phyloP scores from a whole-genome alignment of 2,329 filamentous ascomycete species.

The Acrodontium crateriforme region DNA sequence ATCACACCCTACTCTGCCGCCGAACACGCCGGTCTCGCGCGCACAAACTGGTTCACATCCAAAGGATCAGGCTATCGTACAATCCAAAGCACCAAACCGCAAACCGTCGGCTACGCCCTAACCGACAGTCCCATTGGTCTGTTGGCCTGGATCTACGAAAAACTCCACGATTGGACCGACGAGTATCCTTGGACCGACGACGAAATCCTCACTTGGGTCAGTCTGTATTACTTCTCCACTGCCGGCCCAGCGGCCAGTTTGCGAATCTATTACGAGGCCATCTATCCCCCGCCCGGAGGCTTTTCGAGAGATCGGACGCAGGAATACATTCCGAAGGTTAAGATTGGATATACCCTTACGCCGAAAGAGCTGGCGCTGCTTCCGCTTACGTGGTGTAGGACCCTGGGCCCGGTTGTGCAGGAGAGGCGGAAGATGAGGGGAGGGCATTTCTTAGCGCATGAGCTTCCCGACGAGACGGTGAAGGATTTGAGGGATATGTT shows the following conservation, averaged over 20 bases:
- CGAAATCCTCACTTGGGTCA: constrained; percentile 62
- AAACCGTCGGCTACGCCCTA: constrained; percentile 57
- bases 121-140: constrained; percentile 56
- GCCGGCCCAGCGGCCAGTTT: constrained; percentile 55
- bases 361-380: constrained; percentile 43
- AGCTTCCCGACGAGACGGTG: constrained; percentile 38
- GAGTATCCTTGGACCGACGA: constrained; percentile 60
- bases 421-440: constrained; percentile 36
- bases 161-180: constrained; percentile 65
- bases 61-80: constrained; percentile 47
- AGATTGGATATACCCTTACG: constrained; percentile 41
- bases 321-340: constrained; percentile 32
- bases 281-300: constrained; percentile 23
- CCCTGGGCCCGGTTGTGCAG: constrained; percentile 45
- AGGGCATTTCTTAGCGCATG: constrained; percentile 47
- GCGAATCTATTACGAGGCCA: constrained; percentile 59
- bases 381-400: constrained; percentile 43
- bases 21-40: constrained; percentile 39
- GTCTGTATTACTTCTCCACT: constrained; percentile 56
- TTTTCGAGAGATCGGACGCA: constrained; percentile 15
- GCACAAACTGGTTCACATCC: constrained; percentile 42
- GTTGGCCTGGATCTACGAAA: constrained; percentile 70
- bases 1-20: constrained; percentile 39
- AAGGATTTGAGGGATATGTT: constrained; percentile 44
- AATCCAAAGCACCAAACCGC: constrained; percentile 53